Percentiles rank a stretch among this genome's conserved stretches.
Evolutionary conservation across 106 monocot genomes (phyloP).

Genomic region (Allium fistulosum): DNA sequence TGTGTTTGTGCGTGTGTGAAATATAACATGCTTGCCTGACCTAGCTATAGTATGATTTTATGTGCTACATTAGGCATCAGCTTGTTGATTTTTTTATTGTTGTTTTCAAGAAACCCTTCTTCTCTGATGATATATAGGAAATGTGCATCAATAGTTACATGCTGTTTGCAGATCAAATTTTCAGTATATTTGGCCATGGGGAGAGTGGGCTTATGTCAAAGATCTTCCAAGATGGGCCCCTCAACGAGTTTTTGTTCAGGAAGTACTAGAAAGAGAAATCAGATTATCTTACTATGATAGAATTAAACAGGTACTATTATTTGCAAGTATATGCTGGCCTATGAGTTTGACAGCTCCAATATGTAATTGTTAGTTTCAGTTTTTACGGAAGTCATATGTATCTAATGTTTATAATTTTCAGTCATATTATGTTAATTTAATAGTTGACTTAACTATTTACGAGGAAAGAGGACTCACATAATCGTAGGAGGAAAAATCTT

Average conservation of each 20-base stretch:
- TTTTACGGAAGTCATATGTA: no score
- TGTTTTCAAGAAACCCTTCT: neutral
- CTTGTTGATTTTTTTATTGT: neutral
- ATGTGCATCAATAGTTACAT: neutral
- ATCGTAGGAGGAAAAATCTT: no score
- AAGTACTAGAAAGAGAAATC: conserved; percentile 88
- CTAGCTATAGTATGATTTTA: no score
- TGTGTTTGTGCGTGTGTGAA: no score
- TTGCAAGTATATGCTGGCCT: no score
- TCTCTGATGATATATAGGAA: neutral
- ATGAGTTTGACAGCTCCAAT: neutral
- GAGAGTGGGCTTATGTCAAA: conserved; percentile 75
- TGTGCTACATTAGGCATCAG: no score
- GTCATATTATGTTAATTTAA: no score
- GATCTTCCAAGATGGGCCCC: conserved; percentile 93
- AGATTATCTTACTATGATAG: conserved; percentile 92
- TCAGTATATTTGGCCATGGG: conserved; percentile 86
- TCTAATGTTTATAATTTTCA: no score
- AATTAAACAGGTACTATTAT: conserved; percentile 73
- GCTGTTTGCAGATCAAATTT: conserved; percentile 67
- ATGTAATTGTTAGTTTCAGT: neutral
- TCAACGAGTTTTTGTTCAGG: conserved; percentile 94
- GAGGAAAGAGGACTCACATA: no score
- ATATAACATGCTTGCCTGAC: no score
- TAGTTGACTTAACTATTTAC: no score